phyloP scores from a whole-genome alignment of 176 grass and related monocot species.

The Musa troglodytarum region DNA sequence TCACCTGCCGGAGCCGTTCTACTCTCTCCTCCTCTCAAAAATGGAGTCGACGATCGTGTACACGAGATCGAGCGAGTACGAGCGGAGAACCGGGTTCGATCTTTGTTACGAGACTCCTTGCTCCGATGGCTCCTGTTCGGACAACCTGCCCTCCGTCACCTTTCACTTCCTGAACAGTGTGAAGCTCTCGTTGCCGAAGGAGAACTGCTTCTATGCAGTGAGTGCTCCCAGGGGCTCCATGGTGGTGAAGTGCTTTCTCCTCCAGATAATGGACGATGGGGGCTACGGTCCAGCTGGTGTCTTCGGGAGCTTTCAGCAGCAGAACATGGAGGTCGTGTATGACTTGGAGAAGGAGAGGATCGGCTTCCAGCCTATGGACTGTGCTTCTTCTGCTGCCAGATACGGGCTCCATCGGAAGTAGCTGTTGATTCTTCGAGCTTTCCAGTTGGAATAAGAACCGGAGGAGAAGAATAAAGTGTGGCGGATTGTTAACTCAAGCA shows the following conservation, averaged over 20 bases:
- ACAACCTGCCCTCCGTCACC: slow-evolving; percentile 8
- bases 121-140: not conserved
- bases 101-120: slow-evolving; percentile 19
- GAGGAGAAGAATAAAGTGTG: not conserved
- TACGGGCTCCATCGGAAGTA: slow-evolving; percentile 15
- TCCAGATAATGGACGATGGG: slow-evolving; percentile 28
- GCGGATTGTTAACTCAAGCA: not conserved
- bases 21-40: not conserved
- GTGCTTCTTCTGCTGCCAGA: slow-evolving; percentile 25
- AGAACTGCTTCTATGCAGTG: slow-evolving; percentile 39
- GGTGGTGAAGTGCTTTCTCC: slow-evolving; percentile 39
- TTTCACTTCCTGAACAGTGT: slow-evolving; percentile 18
- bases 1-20: slow-evolving; percentile 37
- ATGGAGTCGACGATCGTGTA: slow-evolving; percentile 3
- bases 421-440: not conserved
- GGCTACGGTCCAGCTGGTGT: slow-evolving; percentile 20
- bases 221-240: slow-evolving; percentile 18
- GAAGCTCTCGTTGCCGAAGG: slow-evolving; percentile 30
- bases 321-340: slow-evolving; percentile 45
- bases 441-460: not conserved
- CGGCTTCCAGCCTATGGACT: slow-evolving; percentile 36
- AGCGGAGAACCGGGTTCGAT: slow-evolving; percentile 16
- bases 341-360: slow-evolving; percentile 28
- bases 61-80: slow-evolving; percentile 7
- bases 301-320: slow-evolving; percentile 44